These are phyloP conservation scores for Fusarium floridanum DNA, from an alignment of 2,329 filamentous ascomycete species.

Conservation along the genomic window DNA sequence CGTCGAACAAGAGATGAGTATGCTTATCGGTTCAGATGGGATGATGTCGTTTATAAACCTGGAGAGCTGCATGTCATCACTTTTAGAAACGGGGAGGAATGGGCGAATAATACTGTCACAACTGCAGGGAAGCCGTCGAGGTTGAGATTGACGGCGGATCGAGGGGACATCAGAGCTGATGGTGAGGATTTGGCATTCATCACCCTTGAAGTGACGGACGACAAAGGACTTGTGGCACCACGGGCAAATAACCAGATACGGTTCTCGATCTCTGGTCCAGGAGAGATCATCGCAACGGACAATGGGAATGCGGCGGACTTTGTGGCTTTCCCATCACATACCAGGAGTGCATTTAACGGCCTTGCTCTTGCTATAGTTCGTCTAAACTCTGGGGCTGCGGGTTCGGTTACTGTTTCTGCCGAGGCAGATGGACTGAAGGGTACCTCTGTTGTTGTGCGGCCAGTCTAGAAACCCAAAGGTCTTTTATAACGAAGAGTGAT, in stretches of 20 bases:
- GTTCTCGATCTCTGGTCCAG: slow-evolving; percentile 14
- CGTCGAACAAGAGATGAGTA: slow-evolving; percentile 50
- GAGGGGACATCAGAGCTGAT: slow-evolving; percentile 54
- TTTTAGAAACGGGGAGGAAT: slow-evolving; percentile 61
- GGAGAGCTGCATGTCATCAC: slow-evolving; percentile 62
- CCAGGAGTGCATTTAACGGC: slow-evolving; percentile 9
- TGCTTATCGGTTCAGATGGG: slow-evolving; percentile 67
- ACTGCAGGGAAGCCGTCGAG: slow-evolving; percentile 57
- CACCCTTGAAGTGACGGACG: slow-evolving; percentile 60
- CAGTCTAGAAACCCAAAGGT: background rate
- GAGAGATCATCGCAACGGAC: slow-evolving; percentile 19
- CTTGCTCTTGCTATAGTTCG: slow-evolving; percentile 15
- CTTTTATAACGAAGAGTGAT: background rate
- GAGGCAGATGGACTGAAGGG: background rate
- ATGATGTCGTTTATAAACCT: slow-evolving; percentile 61
- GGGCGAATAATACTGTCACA: slow-evolving; percentile 57
- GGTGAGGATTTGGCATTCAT: slow-evolving; percentile 63
- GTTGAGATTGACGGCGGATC: slow-evolving; percentile 57
- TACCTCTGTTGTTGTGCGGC: background rate
- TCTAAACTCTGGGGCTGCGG: background rate
- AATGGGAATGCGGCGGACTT: slow-evolving; percentile 17
- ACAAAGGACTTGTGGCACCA: slow-evolving; percentile 58
- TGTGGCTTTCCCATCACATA: slow-evolving; percentile 9
- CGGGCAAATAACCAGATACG: slow-evolving; percentile 50
- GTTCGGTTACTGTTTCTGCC: background rate